Evolutionary conservation across 768 basidiomycete species (phyloP).

Genomic region (Amanita rimosa): DNA sequence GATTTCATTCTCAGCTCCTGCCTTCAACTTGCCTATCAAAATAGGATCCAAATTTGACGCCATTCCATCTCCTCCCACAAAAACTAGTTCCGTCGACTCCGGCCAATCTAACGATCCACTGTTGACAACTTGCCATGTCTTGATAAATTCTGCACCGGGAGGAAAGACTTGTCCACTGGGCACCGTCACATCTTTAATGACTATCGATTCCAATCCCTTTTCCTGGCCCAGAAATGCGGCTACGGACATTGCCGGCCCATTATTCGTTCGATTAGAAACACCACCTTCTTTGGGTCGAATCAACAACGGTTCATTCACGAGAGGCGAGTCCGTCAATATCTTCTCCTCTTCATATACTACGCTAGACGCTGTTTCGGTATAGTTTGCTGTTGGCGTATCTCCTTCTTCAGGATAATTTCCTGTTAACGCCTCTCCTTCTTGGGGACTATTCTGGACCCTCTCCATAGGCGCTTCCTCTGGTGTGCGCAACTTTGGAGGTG

Average conservation of each 20-base stretch:
- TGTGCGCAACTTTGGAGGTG: neutral
- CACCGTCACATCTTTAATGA: conserved; percentile 60
- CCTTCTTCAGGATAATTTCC: neutral
- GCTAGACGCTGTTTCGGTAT: neutral
- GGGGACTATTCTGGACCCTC: neutral
- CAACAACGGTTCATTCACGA: neutral
- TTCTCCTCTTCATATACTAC: conserved; percentile 12
- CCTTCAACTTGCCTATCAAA: conserved; percentile 42
- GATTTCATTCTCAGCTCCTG: conserved; percentile 50
- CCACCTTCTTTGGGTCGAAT: neutral
- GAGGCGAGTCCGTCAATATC: neutral
- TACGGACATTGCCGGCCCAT: neutral
- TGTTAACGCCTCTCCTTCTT: neutral
- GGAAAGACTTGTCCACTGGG: conserved; percentile 69
- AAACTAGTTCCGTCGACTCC: conserved; percentile 51
- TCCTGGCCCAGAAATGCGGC: neutral
- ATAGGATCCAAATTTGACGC: conserved; percentile 18
- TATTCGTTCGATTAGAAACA: neutral
- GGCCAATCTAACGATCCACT: conserved; percentile 58
- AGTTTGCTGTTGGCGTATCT: too few relatives aligned
- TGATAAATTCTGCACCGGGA: conserved; percentile 78
- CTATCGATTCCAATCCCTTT: conserved; percentile 17
- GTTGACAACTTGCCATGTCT: conserved; percentile 71
- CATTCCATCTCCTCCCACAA: conserved; percentile 61
- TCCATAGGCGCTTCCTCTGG: neutral